Evolutionary conservation across 2,329 filamentous ascomycete species (phyloP).

Genomic region (Botryotinia convoluta): DNA sequence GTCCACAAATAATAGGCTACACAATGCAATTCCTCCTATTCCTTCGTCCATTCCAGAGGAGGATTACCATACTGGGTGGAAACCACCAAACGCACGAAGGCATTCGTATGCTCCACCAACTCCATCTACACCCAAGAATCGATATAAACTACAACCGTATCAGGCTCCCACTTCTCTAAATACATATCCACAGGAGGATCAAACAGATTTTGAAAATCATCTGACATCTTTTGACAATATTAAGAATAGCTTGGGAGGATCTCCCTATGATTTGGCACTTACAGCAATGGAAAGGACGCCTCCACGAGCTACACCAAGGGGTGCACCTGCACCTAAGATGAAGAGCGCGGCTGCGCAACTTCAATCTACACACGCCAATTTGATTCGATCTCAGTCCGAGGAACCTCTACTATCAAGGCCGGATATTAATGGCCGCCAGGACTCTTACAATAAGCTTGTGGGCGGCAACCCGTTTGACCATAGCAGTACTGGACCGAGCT

Average conservation of each 20-base stretch:
- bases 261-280: conserved; percentile 31
- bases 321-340: conserved; percentile 13
- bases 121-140: conserved; percentile 4
- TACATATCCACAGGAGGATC: conserved; percentile 16
- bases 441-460: conserved; percentile 9
- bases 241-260: conserved; percentile 29
- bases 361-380: conserved; percentile 12
- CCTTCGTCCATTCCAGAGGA: conserved; percentile 26
- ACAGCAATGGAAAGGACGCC: conserved; percentile 6
- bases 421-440: conserved; percentile 5
- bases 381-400: conserved; percentile 6
- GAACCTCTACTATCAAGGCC: conserved; percentile 2
- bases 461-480: conserved; percentile 8
- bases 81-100: conserved; percentile 6
- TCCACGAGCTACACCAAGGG: conserved; percentile 1
- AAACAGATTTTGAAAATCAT: conserved; percentile 31
- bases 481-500: background rate
- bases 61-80: conserved; percentile 13
- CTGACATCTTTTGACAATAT: conserved; percentile 30
- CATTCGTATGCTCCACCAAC: conserved; percentile 5
- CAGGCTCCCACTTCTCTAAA: conserved; percentile 3
- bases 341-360: conserved; percentile 29
- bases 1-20: conserved; percentile 27
- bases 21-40: conserved; percentile 30
- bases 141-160: conserved; percentile 7